Conservation (phyloP, 2,329 filamentous ascomycete genomes). For the Cladophialophora yegresii region DNA sequence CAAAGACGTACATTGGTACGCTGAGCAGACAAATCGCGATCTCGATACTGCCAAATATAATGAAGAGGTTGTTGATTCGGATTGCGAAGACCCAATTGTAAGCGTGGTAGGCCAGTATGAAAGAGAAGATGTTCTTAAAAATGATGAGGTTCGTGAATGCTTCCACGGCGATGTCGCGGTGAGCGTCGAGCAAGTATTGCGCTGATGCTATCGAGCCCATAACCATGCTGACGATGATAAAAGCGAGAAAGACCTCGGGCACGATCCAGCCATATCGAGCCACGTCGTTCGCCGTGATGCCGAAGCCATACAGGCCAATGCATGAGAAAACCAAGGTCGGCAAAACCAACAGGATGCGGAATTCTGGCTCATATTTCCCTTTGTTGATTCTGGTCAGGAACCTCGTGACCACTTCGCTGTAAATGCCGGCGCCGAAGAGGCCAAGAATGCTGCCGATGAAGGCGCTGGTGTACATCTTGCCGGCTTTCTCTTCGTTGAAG, state of each 20-base stretch:
- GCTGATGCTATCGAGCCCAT: conserved; percentile 83
- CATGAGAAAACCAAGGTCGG: conserved; percentile 78
- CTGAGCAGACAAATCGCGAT: conserved; percentile 72
- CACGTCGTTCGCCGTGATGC: conserved; percentile 66
- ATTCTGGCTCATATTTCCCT: conserved; percentile 89
- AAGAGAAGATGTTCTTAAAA: conserved; percentile 94
- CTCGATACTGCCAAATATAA: conserved; percentile 73
- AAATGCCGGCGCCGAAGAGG: conserved; percentile 70
- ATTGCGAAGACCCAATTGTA: conserved; percentile 74
- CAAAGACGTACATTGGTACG: conserved; percentile 75
- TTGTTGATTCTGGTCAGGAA: conserved; percentile 71
- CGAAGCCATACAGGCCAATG: conserved; percentile 82
- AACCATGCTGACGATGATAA: conserved; percentile 87
- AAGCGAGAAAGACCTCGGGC: conserved; percentile 77
- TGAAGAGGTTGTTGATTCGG: conserved; percentile 64
- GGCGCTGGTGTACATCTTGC: conserved; percentile 83
- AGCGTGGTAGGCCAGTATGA: conserved; percentile 78
- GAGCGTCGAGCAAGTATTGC: conserved; percentile 89
- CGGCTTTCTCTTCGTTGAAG: conserved; percentile 77
- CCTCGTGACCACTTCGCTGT: conserved; percentile 72
- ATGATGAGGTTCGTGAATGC: conserved; percentile 86
- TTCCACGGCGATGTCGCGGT: conserved; percentile 84
- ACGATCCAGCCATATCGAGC: conserved; percentile 68
- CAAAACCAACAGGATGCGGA: conserved; percentile 77
- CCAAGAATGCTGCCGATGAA: conserved; percentile 81